Conservation (phyloP, 768 basidiomycete species). For the Collybiopsis confluens region DNA sequence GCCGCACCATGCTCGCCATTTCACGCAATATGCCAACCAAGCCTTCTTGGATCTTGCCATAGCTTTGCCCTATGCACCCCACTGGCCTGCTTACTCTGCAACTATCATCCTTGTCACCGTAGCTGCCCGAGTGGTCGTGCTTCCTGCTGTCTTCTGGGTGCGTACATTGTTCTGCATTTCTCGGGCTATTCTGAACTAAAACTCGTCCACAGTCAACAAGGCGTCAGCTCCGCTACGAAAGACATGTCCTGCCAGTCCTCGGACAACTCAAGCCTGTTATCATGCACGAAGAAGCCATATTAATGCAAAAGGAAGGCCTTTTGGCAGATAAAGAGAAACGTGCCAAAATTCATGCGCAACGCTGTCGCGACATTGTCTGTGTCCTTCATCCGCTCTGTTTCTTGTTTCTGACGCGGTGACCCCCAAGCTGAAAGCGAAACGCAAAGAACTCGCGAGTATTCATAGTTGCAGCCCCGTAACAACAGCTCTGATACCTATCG, state of each 20-base stretch:
- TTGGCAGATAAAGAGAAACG: constrained; percentile 52
- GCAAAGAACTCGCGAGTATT: constrained; percentile 53
- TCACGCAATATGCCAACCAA: constrained; percentile 46
- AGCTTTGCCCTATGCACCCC: constrained; percentile 68
- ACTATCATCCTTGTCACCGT: constrained; percentile 72
- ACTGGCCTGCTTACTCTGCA: constrained; percentile 66
- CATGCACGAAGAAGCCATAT: background rate
- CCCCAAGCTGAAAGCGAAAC: background rate
- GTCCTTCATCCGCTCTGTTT: background rate
- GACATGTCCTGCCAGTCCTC: constrained; percentile 55
- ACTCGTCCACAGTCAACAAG: constrained; percentile 47
- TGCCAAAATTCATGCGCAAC: constrained; percentile 41
- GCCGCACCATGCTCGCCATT: constrained; percentile 18
- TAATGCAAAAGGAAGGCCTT: constrained; percentile 53
- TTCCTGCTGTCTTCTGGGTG: constrained; percentile 80
- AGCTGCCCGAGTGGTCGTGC: constrained; percentile 52
- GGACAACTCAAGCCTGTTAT: constrained; percentile 42
- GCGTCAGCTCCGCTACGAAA: constrained; percentile 56
- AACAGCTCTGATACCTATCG: constrained; percentile 56
- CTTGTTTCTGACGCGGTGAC: background rate
- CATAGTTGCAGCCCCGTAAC: constrained; percentile 53
- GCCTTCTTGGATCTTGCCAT: constrained; percentile 74
- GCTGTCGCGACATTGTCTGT: constrained; percentile 46
- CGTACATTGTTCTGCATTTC: too few species aligned
- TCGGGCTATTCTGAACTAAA: too few species aligned